Evolutionary conservation across 176 grass and related monocot species (phyloP).

Genomic region (Echinochloa phyllopogon): DNA sequence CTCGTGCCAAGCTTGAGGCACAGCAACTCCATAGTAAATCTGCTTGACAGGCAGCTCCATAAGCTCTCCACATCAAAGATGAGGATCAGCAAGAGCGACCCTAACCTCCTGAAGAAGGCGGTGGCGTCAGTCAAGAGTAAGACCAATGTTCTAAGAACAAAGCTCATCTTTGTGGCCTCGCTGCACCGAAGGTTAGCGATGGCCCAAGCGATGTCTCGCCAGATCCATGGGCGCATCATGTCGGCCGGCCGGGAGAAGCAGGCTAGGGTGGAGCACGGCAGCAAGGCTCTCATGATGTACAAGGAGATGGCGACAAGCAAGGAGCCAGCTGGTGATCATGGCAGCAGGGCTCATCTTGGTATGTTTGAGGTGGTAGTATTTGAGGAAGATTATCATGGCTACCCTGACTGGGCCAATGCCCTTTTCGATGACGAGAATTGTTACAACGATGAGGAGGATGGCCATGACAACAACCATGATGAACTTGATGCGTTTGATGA

Average conservation of each 20-base stretch:
- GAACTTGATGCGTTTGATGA: constrained; percentile 33
- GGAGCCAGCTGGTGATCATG: neutral
- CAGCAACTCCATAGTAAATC: neutral
- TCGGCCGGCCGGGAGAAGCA: neutral
- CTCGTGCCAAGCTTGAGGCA: constrained; percentile 34
- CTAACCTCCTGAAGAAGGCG: constrained; percentile 68
- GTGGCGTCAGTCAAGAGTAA: constrained; percentile 58
- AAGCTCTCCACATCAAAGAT: constrained; percentile 27
- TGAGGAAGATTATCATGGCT: constrained; percentile 16
- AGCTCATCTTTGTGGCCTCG: constrained; percentile 57
- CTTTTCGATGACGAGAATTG: constrained; percentile 40
- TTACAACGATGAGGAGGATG: neutral
- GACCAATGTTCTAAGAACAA: constrained; percentile 52
- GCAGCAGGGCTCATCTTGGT: neutral
- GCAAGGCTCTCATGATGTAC: constrained; percentile 43
- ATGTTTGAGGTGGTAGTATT: constrained; percentile 28
- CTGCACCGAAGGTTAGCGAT: constrained; percentile 52
- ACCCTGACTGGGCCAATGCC: constrained; percentile 39
- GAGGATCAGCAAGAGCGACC: constrained; percentile 66
- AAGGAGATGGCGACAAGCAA: neutral
- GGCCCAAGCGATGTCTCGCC: constrained; percentile 49
- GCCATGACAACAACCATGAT: neutral
- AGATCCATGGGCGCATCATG: constrained; percentile 54
- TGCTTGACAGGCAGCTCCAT: constrained; percentile 19
- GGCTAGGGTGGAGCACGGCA: neutral